Percentiles rank a stretch among this genome's conserved stretches.
phyloP scores from a whole-genome alignment of 306 rosid species.

The Ammopiptanthus mongolicus region DNA sequence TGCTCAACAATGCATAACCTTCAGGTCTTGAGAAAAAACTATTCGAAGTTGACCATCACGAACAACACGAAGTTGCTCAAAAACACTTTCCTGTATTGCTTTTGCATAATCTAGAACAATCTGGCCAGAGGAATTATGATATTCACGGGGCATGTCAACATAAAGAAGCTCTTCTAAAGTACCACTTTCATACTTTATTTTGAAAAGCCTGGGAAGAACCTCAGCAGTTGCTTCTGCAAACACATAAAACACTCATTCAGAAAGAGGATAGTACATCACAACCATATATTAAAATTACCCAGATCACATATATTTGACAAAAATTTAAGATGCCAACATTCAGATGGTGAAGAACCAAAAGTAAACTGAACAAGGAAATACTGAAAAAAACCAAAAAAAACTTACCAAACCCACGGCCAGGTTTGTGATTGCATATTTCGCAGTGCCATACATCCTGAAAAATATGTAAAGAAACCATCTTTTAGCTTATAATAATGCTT shows the following conservation, averaged over 20 bases:
- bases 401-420: conserved; percentile 98
- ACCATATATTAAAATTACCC: background rate
- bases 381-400: conserved; percentile 2
- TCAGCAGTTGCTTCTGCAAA: conserved; percentile 89
- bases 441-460: conserved; percentile 99
- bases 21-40: conserved; percentile 85
- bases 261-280: conserved; percentile 5
- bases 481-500: conserved; percentile 16
- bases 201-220: conserved; percentile 96
- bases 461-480: conserved; percentile 18
- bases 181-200: conserved; percentile 97
- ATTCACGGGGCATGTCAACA: conserved; percentile 98
- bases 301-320: conserved; percentile 1
- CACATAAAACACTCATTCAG: conserved; percentile 9
- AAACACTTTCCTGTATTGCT: conserved; percentile 97
- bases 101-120: conserved; percentile 94
- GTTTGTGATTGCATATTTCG: conserved; percentile 94
- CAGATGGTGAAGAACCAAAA: conserved; percentile 8
- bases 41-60: conserved; percentile 98
- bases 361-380: background rate
- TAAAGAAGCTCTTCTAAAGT: conserved; percentile 96
- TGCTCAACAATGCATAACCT: conserved; percentile 59
- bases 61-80: conserved; percentile 98
- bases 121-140: conserved; percentile 91
- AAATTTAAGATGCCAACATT: background rate